Conservation (phyloP, 169 alveolate genomes). For the Cryptosporidium xiaoi region DNA sequence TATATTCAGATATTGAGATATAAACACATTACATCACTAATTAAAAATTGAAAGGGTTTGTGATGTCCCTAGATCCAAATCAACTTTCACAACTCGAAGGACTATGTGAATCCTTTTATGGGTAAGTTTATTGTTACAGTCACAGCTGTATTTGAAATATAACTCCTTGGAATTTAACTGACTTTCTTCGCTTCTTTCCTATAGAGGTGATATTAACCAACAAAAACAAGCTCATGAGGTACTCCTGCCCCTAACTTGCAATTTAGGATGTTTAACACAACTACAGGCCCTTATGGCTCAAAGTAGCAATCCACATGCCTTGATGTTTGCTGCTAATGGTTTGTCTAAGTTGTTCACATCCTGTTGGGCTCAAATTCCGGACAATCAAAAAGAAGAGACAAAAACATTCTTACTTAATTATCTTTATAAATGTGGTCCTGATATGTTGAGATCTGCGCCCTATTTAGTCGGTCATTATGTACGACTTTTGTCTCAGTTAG, state of each 20-base stretch:
- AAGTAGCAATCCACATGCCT: constrained; percentile 86
- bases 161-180: not conserved
- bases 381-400: constrained; percentile 87
- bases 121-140: constrained; percentile 64
- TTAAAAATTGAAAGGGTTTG: constrained; percentile 49
- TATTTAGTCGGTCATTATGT: constrained; percentile 89
- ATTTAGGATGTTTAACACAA: constrained; percentile 84
- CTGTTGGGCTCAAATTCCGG: constrained; percentile 88
- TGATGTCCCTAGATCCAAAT: constrained; percentile 79
- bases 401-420: constrained; percentile 87
- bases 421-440: constrained; percentile 91
- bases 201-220: constrained; percentile 85
- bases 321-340: constrained; percentile 88
- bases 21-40: not conserved
- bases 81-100: constrained; percentile 88
- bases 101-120: constrained; percentile 88
- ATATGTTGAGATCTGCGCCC: constrained; percentile 89
- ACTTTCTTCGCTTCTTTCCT: not conserved
- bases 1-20: constrained; percentile 3
- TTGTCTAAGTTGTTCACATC: constrained; percentile 84
- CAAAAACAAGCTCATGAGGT: constrained; percentile 92
- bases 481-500: constrained; percentile 87
- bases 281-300: constrained; percentile 85
- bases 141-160: not conserved
- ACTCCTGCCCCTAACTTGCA: constrained; percentile 88